phyloP scores from a whole-genome alignment of 192 early-diverging fungal species.

The Gaertneriomyces semiglobifer region DNA sequence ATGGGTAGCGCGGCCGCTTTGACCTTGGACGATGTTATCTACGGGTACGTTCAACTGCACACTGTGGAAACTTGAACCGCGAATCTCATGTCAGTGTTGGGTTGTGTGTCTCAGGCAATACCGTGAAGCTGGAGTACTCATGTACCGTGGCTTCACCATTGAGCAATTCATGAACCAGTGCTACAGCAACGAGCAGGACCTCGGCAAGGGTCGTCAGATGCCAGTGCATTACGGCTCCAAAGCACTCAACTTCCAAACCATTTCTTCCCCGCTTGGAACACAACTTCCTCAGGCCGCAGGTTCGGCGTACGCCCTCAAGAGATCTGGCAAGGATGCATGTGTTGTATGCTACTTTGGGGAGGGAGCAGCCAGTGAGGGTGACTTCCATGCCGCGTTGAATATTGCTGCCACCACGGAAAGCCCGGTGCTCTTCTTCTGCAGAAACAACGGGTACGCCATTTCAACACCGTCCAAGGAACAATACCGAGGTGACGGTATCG shows the following conservation, averaged over 20 bases:
- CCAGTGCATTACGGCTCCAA: conserved; percentile 93
- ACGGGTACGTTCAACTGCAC: conserved; percentile 60
- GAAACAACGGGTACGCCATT: conserved; percentile 99
- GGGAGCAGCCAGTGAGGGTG: conserved; percentile 93
- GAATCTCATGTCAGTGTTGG: background rate
- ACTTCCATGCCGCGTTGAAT: conserved; percentile 97
- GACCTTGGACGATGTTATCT: conserved; percentile 80
- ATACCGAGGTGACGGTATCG: conserved; percentile 96
- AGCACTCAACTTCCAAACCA: conserved; percentile 88
- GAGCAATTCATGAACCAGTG: conserved; percentile 97
- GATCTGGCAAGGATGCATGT: conserved; percentile 71
- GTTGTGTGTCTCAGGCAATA: conserved; percentile 57
- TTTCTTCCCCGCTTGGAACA: conserved; percentile 92
- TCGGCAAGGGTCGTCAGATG: conserved; percentile 97
- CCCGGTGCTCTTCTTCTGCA: conserved; percentile 94
- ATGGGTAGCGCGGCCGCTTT: conserved; percentile 90
- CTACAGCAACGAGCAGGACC: conserved; percentile 83
- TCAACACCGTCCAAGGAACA: conserved; percentile 93
- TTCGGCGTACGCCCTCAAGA: conserved; percentile 90
- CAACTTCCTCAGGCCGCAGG: conserved; percentile 98
- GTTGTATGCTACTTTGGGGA: conserved; percentile 97
- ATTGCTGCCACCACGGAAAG: conserved; percentile 90
- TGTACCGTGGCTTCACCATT: conserved; percentile 93
- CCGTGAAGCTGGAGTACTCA: conserved; percentile 88
- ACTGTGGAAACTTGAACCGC: conserved; percentile 2